Evolutionary conservation across 805 yeast genomes (phyloP).

Genomic region (Saturnispora saitoi): DNA sequence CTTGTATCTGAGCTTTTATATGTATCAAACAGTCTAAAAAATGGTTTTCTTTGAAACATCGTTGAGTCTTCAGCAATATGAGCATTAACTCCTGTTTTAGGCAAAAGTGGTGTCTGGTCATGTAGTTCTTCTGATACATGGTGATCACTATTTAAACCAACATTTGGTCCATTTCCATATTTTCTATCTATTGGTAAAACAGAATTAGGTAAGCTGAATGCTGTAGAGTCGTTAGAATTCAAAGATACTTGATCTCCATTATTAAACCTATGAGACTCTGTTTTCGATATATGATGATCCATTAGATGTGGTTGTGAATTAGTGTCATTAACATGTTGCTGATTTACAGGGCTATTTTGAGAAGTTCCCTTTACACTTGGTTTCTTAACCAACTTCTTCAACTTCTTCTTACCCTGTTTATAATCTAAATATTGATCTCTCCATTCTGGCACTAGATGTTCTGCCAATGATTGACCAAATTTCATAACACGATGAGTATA

Average conservation of each 20-base stretch:
- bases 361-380: constrained; percentile 8
- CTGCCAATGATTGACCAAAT: constrained; percentile 58
- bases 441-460: constrained; percentile 84
- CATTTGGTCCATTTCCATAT: neutral
- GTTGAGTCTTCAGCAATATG: neutral
- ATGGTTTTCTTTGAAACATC: neutral
- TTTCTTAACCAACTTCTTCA: constrained; percentile 24
- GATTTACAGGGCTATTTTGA: neutral
- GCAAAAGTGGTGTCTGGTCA: neutral
- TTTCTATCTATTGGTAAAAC: neutral
- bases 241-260: neutral
- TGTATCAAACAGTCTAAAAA: neutral
- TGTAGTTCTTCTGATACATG: neutral
- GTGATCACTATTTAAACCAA: neutral
- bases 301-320: neutral
- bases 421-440: constrained; percentile 71
- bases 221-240: neutral
- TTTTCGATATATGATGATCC: neutral
- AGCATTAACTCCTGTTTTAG: too few relatives aligned
- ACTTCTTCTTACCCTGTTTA: constrained; percentile 37
- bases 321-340: neutral
- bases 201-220: neutral
- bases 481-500: constrained; percentile 38
- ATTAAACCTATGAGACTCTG: neutral
- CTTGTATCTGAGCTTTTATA: neutral